Base-by-base conservation (phyloP, 1,284 basidiomycete species). In the Ganoderma multipileum region DNA sequence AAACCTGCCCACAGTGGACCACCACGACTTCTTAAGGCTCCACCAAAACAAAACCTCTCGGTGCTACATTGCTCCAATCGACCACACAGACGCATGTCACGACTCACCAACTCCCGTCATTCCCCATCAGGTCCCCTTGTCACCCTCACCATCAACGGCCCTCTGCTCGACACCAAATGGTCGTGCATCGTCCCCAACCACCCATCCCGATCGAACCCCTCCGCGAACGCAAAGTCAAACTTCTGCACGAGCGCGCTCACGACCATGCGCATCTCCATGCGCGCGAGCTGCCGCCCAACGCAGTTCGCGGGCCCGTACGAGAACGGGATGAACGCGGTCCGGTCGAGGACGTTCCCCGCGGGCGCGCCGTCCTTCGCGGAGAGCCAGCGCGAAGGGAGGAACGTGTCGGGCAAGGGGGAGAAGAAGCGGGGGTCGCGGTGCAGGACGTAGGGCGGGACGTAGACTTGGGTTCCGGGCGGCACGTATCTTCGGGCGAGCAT, bases 341-440 rank as follows among this genome's bases (percentile, higher is more conserved):
- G n/a, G 66, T 76, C 70, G 59, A 72, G 71, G 16, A 70, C 63
- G 33, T 73, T 65, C 39, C n/a, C 55, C 20, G 62, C 26, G 1
- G 28, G 28, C 6, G 59, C 26, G 59, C 28, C 28, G 14, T 44
- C 59, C 39, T 41, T 9, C 20, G 28, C 18, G 28, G 41, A n/a
- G 23, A 78, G 72, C 77, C 78, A 79, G 20, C 77, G 73, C 30
- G 76, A 74, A 16, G 77, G 78, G 65, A 67, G 68, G 73, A 74
- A 79, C 12, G 38, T 26, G 42, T 75, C 67, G 7, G 79, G 73
- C 16, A 69, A 42, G 14, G 72, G 71, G 4, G 68, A 71, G 72
- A 79, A 80, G 69, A 79, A 75, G 26, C 73, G 72, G 12, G 76
- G 67, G 66, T 79, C 76, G 33, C 76, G 74, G 36, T 79, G 78